Conservation (phyloP, 192 early-diverging fungal genomes). For the Coemansia reversa region DNA sequence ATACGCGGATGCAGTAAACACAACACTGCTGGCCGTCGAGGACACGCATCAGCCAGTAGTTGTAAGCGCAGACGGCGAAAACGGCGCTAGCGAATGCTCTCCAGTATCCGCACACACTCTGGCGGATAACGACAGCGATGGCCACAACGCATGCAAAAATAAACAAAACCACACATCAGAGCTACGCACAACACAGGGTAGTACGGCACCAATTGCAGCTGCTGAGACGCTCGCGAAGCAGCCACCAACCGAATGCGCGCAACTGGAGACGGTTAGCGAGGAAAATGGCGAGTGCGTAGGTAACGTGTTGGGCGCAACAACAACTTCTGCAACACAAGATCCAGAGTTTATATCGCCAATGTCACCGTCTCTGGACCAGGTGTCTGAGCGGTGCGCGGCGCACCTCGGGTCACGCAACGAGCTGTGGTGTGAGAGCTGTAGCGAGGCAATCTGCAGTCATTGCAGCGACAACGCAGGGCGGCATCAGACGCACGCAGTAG, state of each 20-base stretch:
- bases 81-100: not conserved
- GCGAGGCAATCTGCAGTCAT: conserved; percentile 27
- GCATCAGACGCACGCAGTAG: conserved; percentile 21
- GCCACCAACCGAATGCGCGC: too few relatives aligned
- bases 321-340: not conserved
- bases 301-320: not conserved
- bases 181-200: not conserved
- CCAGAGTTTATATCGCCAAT: not conserved
- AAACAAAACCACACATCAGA: not conserved
- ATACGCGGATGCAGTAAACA: conserved; percentile 11
- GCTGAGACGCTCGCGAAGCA: too few relatives aligned
- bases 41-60: not conserved
- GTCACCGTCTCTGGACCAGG: not conserved
- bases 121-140: conserved; percentile 3
- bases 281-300: not conserved
- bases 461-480: conserved; percentile 11
- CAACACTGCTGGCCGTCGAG: not conserved
- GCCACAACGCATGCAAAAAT: not conserved
- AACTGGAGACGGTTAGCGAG: not conserved
- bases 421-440: conserved; percentile 45
- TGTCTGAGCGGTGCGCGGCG: conserved; percentile 32
- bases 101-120: conserved; percentile 15
- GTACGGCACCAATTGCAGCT: not conserved
- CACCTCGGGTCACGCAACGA: conserved; percentile 46
- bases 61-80: not conserved